phyloP scores from a whole-genome alignment of 768 basidiomycete genomes.

The Russula olivacea region DNA sequence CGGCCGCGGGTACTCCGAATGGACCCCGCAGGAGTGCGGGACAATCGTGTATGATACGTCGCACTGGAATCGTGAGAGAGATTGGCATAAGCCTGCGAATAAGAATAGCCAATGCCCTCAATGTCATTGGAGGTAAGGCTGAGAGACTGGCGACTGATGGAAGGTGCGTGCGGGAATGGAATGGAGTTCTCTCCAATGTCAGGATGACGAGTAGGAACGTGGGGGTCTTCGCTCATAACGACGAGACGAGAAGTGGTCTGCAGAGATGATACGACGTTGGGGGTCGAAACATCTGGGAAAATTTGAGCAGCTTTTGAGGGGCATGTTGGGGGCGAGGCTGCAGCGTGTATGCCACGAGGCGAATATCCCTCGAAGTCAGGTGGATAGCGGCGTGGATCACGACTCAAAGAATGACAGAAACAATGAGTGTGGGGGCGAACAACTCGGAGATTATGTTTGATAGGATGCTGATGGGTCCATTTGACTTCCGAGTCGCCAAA shows the following conservation, averaged over 20 bases:
- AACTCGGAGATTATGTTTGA: constrained; percentile 9
- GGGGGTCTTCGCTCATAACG: constrained; percentile 17
- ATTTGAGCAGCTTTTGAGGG: constrained; percentile 22
- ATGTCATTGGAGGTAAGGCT: constrained; percentile 13
- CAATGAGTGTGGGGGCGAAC: constrained; percentile 5
- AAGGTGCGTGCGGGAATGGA: constrained; percentile 23
- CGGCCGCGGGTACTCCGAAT: constrained; percentile 22
- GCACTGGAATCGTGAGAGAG: constrained; percentile 15
- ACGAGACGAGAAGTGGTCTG: constrained; percentile 14
- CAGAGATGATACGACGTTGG: constrained; percentile 15
- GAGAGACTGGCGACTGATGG: constrained; percentile 23
- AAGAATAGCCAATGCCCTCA: constrained; percentile 23
- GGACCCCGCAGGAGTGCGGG: constrained; percentile 22
- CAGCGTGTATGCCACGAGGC: constrained; percentile 25
- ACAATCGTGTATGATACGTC: constrained; percentile 13
- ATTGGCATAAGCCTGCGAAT: constrained; percentile 16
- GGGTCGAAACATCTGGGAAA: constrained; percentile 14
- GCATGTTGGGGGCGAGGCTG: constrained; percentile 17
- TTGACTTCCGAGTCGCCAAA: neutral
- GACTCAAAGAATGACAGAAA: neutral
- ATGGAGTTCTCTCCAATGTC: constrained; percentile 14
- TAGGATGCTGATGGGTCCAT: neutral
- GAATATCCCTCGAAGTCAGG: constrained; percentile 8
- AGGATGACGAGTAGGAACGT: constrained; percentile 8
- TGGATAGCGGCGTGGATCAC: constrained; percentile 14